phyloP scores from a whole-genome alignment of 306 rosid genomes.

The Malus asiatica region DNA sequence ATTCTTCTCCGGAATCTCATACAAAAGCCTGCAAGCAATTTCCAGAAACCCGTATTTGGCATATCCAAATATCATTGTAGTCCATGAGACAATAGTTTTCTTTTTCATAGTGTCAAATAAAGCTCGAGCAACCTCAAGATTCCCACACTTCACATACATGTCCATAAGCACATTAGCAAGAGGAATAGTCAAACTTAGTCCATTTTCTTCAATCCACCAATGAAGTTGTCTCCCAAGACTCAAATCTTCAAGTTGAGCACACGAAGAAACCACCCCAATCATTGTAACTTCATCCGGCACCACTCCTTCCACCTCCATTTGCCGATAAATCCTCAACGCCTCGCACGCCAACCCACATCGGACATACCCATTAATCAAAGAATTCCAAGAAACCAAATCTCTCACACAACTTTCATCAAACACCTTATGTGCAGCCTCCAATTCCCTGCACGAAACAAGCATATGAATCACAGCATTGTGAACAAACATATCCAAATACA shows the following conservation, averaged over 20 bases:
- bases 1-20: constrained; percentile 59
- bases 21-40: constrained; percentile 43
- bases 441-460: constrained; percentile 48
- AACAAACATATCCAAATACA: constrained; percentile 48
- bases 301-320: constrained; percentile 53
- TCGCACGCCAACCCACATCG: constrained; percentile 51
- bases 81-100: constrained; percentile 70
- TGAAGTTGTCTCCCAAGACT: constrained; percentile 50
- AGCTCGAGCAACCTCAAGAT: constrained; percentile 38
- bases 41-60: constrained; percentile 58
- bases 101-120: constrained; percentile 46
- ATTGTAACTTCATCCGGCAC: constrained; percentile 69
- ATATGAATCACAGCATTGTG: constrained; percentile 56
- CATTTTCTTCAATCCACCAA: constrained; percentile 28
- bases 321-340: constrained; percentile 38
- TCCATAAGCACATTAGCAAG: constrained; percentile 68
- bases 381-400: constrained; percentile 81
- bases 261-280: constrained; percentile 67
- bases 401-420: constrained; percentile 55
- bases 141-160: constrained; percentile 72
- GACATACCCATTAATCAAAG: constrained; percentile 68
- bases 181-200: constrained; percentile 48
- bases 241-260: constrained; percentile 63
- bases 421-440: constrained; percentile 42
- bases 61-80: constrained; percentile 68